A percentile compares a stretch with the other conserved stretches of the same genome.
Conservation (phyloP, 768 basidiomycete species). For the Leccinum incarnatum region DNA sequence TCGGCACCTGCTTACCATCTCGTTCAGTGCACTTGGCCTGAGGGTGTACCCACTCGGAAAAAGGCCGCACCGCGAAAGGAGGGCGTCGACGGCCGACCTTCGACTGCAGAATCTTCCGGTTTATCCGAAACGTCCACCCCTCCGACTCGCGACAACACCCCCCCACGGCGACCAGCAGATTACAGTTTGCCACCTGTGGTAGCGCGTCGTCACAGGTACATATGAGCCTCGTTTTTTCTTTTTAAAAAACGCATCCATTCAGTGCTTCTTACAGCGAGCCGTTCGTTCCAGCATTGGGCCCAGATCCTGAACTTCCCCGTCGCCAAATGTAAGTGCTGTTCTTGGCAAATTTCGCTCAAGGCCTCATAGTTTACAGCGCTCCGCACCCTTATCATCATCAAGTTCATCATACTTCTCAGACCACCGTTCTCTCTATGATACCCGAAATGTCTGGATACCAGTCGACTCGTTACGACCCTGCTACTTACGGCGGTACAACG, state of each 20-base stretch:
- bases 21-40: constrained; percentile 78
- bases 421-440: constrained; percentile 53
- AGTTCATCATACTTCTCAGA: constrained; percentile 38
- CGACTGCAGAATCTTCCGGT: constrained; percentile 73
- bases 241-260: constrained; percentile 3
- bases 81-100: constrained; percentile 59
- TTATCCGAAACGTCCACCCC: constrained; percentile 71
- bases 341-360: not conserved
- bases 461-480: constrained; percentile 49
- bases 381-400: constrained; percentile 49
- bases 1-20: constrained; percentile 12
- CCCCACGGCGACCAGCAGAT: constrained; percentile 52
- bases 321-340: constrained; percentile 44
- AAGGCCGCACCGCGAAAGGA: constrained; percentile 59
- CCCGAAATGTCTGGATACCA: constrained; percentile 57
- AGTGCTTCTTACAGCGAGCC: constrained; percentile 37
- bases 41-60: constrained; percentile 70
- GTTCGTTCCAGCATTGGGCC: constrained; percentile 42
- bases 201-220: constrained; percentile 42
- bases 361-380: constrained; percentile 32
- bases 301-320: constrained; percentile 43
- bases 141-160: constrained; percentile 64
- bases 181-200: constrained; percentile 36
- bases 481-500: constrained; percentile 40
- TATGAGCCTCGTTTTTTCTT: not conserved